Percentiles rank a stretch among this genome's conserved stretches.
These are phyloP conservation scores for Noccaea caerulescens DNA, from an alignment of 345 rosid genomes.

Conservation along the genomic window DNA sequence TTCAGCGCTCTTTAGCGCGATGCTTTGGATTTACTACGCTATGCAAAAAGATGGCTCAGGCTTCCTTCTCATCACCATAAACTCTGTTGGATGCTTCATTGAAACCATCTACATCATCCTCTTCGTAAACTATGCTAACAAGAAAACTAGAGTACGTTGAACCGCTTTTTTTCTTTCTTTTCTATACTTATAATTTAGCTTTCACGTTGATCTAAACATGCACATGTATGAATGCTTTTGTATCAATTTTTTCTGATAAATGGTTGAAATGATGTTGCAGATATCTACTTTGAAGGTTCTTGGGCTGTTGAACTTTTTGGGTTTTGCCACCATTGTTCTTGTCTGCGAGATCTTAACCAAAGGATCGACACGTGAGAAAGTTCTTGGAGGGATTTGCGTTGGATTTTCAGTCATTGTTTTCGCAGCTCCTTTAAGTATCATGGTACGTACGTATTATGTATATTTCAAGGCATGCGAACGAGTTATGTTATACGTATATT, in stretches of 20 bases:
- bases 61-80: slow-evolving; percentile 68
- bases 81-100: slow-evolving; percentile 61
- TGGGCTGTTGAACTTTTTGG: slow-evolving; percentile 53
- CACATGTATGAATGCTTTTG: background rate
- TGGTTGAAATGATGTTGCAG: slow-evolving; percentile 44
- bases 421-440: slow-evolving; percentile 64
- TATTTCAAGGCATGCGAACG: background rate
- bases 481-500: background rate
- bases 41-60: slow-evolving; percentile 54
- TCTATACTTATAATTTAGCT: background rate
- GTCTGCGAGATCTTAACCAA: slow-evolving; percentile 50
- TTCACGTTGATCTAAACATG: slow-evolving; percentile 22
- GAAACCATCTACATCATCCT: slow-evolving; percentile 63
- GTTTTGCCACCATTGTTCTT: slow-evolving; percentile 48
- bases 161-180: background rate
- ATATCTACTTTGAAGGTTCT: slow-evolving; percentile 53
- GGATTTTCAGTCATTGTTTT: slow-evolving; percentile 56
- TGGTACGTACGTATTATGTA: slow-evolving; percentile 44
- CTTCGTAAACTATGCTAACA: slow-evolving; percentile 58
- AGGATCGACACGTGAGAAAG: slow-evolving; percentile 46
- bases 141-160: slow-evolving; percentile 53
- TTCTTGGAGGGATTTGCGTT: slow-evolving; percentile 61
- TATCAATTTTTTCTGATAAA: slow-evolving; percentile 10
- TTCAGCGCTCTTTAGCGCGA: slow-evolving; percentile 66
- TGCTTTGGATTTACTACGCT: slow-evolving; percentile 75